Percentiles rank a stretch among this genome's conserved stretches.
These are phyloP conservation scores for Prunus dulcis DNA, from an alignment of 306 rosid genomes.

Conservation along the genomic window DNA sequence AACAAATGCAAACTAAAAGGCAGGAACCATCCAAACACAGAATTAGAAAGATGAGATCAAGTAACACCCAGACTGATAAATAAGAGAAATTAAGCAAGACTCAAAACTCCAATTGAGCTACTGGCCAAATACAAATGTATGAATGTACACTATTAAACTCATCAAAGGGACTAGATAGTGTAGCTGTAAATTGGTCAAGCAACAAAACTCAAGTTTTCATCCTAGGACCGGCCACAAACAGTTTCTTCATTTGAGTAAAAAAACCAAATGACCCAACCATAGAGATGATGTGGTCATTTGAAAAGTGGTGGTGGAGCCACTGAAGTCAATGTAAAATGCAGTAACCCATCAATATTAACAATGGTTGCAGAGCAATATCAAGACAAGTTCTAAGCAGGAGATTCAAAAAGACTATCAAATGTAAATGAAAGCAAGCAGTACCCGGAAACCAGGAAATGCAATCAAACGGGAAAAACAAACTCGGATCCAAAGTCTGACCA, in stretches of 20 bases:
- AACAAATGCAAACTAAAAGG: not conserved
- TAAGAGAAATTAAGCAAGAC: not conserved
- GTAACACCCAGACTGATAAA: not conserved
- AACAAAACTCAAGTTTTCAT: not conserved
- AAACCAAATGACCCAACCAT: constrained; percentile 5
- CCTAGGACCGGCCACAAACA: not conserved
- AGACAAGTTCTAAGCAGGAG: not conserved
- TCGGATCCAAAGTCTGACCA: constrained; percentile 5
- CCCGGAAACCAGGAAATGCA: not conserved
- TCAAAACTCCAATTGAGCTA: not conserved
- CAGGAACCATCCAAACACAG: not conserved
- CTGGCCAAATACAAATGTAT: not conserved
- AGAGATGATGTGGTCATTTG: not conserved
- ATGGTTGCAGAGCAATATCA: not conserved
- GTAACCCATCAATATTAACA: not conserved
- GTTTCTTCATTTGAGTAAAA: not conserved
- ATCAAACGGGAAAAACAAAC: not conserved
- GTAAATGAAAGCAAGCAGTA: not conserved
- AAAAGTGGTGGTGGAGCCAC: not conserved
- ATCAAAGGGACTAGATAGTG: not conserved
- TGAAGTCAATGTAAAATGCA: not conserved
- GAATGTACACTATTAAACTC: not conserved
- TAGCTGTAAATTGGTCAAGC: not conserved
- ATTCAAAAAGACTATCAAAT: not conserved
- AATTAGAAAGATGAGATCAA: constrained; percentile 5